A percentile compares a stretch with the other conserved stretches of the same genome.
Evolutionary conservation across 192 early-diverging fungal genomes (phyloP).

Genomic region (Coemansia sp.): DNA sequence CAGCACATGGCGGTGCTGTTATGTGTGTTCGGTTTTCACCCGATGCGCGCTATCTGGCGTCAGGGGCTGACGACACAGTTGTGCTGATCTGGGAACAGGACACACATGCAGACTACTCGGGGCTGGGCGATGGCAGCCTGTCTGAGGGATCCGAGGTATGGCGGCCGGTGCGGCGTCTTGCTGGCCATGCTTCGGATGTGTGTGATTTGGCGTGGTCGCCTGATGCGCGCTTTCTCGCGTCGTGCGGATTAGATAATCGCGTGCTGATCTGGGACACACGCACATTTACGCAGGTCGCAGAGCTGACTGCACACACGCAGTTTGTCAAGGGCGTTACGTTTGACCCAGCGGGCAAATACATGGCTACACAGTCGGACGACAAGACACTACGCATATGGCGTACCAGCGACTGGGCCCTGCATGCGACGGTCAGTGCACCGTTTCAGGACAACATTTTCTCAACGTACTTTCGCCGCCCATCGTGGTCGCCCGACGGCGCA

Average conservation of each 20-base stretch:
- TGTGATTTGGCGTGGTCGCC: conserved; percentile 91
- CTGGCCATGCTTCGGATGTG: conserved; percentile 90
- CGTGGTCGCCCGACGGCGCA: conserved; percentile 98
- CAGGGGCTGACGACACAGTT: conserved; percentile 89
- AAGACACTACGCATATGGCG: conserved; percentile 84
- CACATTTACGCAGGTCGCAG: conserved; percentile 71
- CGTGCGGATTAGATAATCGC: conserved; percentile 82
- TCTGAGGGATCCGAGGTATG: conserved; percentile 59
- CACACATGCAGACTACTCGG: conserved; percentile 30
- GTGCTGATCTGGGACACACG: conserved; percentile 84
- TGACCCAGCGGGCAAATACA: conserved; percentile 91
- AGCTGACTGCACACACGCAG: conserved; percentile 69
- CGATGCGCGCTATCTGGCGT: conserved; percentile 72
- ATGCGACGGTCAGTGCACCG: conserved; percentile 70
- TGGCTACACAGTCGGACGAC: conserved; percentile 94
- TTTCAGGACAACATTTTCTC: conserved; percentile 76
- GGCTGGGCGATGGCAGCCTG: conserved; percentile 11
- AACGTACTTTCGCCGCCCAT: conserved; percentile 87
- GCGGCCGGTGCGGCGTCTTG: conserved; percentile 70
- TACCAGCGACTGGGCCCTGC: conserved; percentile 83
- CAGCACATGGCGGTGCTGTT: conserved; percentile 59
- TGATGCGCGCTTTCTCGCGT: conserved; percentile 80
- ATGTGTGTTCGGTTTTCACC: conserved; percentile 82
- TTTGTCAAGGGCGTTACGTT: conserved; percentile 97
- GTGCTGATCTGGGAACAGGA: conserved; percentile 89